A percentile compares a stretch with the other conserved stretches of the same genome.
Conservation (phyloP, 257 asterid species). For the Fraxinus pennsylvanica region DNA sequence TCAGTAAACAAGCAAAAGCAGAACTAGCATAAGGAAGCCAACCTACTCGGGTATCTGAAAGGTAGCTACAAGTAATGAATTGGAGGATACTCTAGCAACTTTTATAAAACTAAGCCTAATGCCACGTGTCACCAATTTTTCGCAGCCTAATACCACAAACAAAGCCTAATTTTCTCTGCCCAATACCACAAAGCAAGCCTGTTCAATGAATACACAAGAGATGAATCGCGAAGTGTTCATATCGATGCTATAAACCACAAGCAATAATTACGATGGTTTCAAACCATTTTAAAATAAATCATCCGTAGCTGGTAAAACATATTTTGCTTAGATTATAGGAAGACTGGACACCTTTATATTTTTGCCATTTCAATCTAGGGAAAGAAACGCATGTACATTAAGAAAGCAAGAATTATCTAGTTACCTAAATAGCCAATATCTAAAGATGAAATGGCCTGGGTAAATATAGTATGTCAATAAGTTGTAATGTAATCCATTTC, state of each 20-base stretch:
- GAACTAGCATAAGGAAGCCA: background rate
- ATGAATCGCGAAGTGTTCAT: constrained; percentile 34
- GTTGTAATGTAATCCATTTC: background rate
- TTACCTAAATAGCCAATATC: constrained; percentile 7
- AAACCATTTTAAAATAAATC: constrained; percentile 30
- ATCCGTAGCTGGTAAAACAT: constrained; percentile 51
- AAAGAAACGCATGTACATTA: constrained; percentile 14
- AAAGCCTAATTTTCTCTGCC: background rate
- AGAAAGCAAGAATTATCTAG: constrained; percentile 26
- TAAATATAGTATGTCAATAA: background rate
- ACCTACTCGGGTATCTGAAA: background rate
- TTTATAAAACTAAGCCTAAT: background rate
- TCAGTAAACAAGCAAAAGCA: constrained; percentile 1
- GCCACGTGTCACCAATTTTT: background rate
- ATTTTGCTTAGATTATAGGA: constrained; percentile 24
- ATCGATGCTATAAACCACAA: constrained; percentile 29
- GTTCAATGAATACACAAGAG: constrained; percentile 2
- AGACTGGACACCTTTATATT: constrained; percentile 28
- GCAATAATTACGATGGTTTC: constrained; percentile 35
- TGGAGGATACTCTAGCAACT: constrained; percentile 10
- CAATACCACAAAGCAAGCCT: background rate
- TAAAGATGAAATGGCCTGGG: background rate
- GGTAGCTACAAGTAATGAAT: constrained; percentile 1
- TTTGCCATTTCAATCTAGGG: constrained; percentile 24
- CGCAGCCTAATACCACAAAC: background rate